Evolutionary conservation across 805 yeast species (phyloP), one percentile per base, ranked within the genome.

Genomic region (Cyberlindnera xylosilytica): DNA sequence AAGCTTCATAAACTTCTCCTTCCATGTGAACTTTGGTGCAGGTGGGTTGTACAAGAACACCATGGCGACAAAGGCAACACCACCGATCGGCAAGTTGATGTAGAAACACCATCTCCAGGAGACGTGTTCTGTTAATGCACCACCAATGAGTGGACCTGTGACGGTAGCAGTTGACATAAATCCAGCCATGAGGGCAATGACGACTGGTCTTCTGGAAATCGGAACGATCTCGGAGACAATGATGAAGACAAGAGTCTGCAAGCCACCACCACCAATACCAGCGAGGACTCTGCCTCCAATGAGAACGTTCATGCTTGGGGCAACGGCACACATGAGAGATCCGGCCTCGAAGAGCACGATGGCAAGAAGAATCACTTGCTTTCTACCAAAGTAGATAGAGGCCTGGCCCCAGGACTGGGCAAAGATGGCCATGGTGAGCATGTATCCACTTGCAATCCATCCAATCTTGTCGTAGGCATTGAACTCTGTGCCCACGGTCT

Each of bases 81-180:
- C 85, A 19, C 81, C 80, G 36, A 78, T 58, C 2, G 83, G 83
- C 20, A 81, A 56, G 56, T 80, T 80, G 46, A 80, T 62, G 61
- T 76, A 80, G 57, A 79, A 80, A 50, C 82, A 74, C 88, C 89
- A 82, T 53, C 89, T 68, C 89, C 89, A 83, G 16, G 77, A 63
- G 4, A 72, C 77, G 39, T 73, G 64, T 2, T 75, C 61, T 1
- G 85, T 70, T 42, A 83, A 74, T 0, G 79, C 81, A 23, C 88
- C 88, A 11, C 87, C 88, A 19, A 82, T 56, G 30, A 80, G 62
- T 0, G 89, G 89, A 2, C 88, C 88, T 13, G 71, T 51, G 3
- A 76, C 79, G 10, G 76, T 67, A 0, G 82, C 72, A 2, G 75
- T 60, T 0, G 76, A 72, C 52, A 71, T 78, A 4, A 61, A 51